Percentiles rank a stretch among this genome's conserved stretches.
Conservation (phyloP, 202 grass and related monocot genomes). For the Zizania palustris region DNA sequence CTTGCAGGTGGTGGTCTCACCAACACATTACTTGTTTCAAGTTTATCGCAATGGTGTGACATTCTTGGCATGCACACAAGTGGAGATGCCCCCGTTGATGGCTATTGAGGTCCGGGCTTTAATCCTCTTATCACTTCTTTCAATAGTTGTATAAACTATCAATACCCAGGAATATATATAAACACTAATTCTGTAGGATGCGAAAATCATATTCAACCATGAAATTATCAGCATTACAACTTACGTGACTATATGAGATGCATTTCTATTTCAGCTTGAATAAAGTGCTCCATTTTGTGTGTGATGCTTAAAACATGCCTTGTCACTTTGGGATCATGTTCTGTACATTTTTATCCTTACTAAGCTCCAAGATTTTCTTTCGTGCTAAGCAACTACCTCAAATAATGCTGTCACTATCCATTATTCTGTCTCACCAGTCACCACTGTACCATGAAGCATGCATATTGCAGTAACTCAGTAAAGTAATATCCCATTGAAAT, state of each 20-base stretch:
- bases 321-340: background rate
- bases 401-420: background rate
- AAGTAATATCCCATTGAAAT: constrained; percentile 11
- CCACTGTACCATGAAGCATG: background rate
- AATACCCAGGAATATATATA: background rate
- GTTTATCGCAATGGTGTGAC: constrained; percentile 66
- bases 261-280: too few relatives aligned
- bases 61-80: constrained; percentile 83
- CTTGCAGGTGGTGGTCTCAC: constrained; percentile 82
- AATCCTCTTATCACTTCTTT: background rate
- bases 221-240: too few relatives aligned
- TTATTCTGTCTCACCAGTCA: background rate
- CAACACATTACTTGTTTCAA: constrained; percentile 92
- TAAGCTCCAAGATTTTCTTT: background rate
- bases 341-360: background rate
- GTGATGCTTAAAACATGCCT: background rate
- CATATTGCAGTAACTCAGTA: background rate
- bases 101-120: constrained; percentile 64
- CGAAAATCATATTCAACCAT: background rate
- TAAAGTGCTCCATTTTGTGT: too few relatives aligned
- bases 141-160: too few relatives aligned
- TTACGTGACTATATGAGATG: too few relatives aligned
- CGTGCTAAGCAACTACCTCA: background rate
- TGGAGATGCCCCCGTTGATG: constrained; percentile 88
- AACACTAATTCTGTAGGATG: background rate